Conservation (phyloP, 306 rosid genomes). For the Sophora flavescens region DNA sequence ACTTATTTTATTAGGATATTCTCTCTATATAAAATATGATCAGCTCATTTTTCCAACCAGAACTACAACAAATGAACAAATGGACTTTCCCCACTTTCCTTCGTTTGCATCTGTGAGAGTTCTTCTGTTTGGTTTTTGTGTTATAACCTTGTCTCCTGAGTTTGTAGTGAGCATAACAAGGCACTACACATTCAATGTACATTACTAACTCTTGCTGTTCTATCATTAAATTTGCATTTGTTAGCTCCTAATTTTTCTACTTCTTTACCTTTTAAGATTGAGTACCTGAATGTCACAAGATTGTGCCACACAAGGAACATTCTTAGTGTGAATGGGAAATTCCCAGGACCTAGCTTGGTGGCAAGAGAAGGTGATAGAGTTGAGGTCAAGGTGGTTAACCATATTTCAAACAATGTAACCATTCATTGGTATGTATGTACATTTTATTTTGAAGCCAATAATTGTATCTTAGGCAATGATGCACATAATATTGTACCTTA, state of each 20-base stretch:
- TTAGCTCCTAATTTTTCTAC: neutral
- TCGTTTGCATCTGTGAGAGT: conserved; percentile 48
- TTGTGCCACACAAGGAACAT: conserved; percentile 76
- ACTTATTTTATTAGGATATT: neutral
- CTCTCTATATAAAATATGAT: conserved; percentile 41
- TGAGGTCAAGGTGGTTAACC: conserved; percentile 69
- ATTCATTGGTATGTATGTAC: conserved; percentile 72
- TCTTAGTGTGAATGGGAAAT: conserved; percentile 69
- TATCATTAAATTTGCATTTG: neutral
- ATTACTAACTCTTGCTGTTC: conserved; percentile 17
- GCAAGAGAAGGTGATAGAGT: conserved; percentile 91
- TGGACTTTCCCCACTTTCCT: conserved; percentile 48
- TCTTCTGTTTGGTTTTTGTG: conserved; percentile 53
- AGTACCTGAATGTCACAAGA: conserved; percentile 69
- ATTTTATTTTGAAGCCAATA: neutral
- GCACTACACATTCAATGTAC: conserved; percentile 81
- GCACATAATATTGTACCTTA: neutral
- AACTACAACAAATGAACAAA: conserved; percentile 35
- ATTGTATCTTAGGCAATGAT: neutral
- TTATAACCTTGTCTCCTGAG: conserved; percentile 51
- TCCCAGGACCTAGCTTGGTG: conserved; percentile 77
- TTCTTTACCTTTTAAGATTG: conserved; percentile 50
- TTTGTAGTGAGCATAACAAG: conserved; percentile 66
- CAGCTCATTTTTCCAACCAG: conserved; percentile 8
- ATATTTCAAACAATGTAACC: conserved; percentile 66